Evolutionary conservation across 768 basidiomycete species (phyloP).

Genomic region (Lactarius akahatsu): DNA sequence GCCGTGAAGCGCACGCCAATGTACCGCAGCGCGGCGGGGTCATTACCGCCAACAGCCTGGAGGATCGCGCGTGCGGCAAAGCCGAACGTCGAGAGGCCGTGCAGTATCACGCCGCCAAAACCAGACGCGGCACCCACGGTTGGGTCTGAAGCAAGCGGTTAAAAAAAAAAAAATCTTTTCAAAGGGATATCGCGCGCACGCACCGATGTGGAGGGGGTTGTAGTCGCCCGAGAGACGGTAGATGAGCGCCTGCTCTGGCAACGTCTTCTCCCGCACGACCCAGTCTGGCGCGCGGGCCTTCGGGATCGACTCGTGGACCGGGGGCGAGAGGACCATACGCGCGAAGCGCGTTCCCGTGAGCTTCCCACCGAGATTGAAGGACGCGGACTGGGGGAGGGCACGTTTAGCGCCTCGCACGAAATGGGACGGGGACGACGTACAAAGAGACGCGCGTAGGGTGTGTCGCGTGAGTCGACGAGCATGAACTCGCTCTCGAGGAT

Average conservation of each 20-base stretch:
- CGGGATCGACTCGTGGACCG: slow-evolving; percentile 38
- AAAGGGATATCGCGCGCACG: no score
- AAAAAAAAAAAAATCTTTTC: no score
- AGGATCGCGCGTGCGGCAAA: slow-evolving; percentile 79
- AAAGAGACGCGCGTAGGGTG: slow-evolving; percentile 44
- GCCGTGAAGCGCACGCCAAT: slow-evolving; percentile 78
- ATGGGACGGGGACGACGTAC: slow-evolving; percentile 32
- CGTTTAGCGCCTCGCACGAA: background rate
- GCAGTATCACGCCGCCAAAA: slow-evolving; percentile 83
- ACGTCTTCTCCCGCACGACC: slow-evolving; percentile 42
- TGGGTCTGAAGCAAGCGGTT: slow-evolving; percentile 51
- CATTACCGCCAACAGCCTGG: slow-evolving; percentile 56
- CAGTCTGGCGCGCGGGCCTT: slow-evolving; percentile 43
- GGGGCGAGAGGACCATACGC: slow-evolving; percentile 41
- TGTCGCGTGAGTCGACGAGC: slow-evolving; percentile 62
- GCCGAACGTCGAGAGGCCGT: slow-evolving; percentile 80
- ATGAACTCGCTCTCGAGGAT: slow-evolving; percentile 62
- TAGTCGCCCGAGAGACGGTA: slow-evolving; percentile 55
- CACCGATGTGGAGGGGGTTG: slow-evolving; percentile 52
- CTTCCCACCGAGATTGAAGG: slow-evolving; percentile 48
- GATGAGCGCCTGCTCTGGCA: slow-evolving; percentile 44
- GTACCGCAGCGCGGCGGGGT: slow-evolving; percentile 60
- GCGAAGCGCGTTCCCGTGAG: slow-evolving; percentile 41
- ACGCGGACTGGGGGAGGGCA: slow-evolving; percentile 34
- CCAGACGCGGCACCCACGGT: slow-evolving; percentile 66